These are phyloP conservation scores for Phytophthora kernoviae DNA, from an alignment of 352 stramenopile species.

Conservation along the genomic window DNA sequence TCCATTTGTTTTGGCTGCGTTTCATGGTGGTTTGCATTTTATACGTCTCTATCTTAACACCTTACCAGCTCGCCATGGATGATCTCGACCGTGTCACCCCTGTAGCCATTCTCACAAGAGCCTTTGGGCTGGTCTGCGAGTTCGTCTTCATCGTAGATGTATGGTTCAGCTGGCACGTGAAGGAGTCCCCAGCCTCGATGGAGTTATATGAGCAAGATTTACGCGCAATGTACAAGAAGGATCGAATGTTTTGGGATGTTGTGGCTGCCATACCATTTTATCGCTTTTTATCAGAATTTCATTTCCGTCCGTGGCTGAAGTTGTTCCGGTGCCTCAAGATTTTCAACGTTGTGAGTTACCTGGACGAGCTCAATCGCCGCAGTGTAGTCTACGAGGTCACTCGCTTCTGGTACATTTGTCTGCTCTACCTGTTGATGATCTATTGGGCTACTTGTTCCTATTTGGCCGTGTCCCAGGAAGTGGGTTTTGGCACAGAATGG, in stretches of 20 bases:
- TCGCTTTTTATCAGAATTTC: slow-evolving; percentile 43
- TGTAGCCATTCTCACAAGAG: slow-evolving; percentile 19
- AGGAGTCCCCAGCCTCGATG: slow-evolving; percentile 36
- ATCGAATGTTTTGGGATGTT: slow-evolving; percentile 50
- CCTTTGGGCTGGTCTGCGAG: slow-evolving; percentile 39
- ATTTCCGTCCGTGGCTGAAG: slow-evolving; percentile 29
- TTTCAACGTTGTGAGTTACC: slow-evolving; percentile 53
- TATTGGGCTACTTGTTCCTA: slow-evolving; percentile 68
- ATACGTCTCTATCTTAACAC: slow-evolving; percentile 49
- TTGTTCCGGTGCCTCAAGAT: slow-evolving; percentile 57
- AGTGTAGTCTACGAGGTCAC: slow-evolving; percentile 60
- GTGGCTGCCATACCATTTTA: slow-evolving; percentile 47
- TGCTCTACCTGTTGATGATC: slow-evolving; percentile 62
- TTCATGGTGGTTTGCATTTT: slow-evolving; percentile 36
- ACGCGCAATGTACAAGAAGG: slow-evolving; percentile 39
- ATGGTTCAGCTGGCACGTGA: slow-evolving; percentile 52
- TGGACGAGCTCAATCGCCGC: slow-evolving; percentile 62
- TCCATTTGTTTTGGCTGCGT: slow-evolving; percentile 52
- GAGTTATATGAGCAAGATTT: slow-evolving; percentile 62
- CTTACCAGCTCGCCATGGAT: slow-evolving; percentile 58
- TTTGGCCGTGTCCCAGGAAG: slow-evolving; percentile 40
- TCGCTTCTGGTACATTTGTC: slow-evolving; percentile 53
- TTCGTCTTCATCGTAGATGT: slow-evolving; percentile 54
- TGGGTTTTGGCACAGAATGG: slow-evolving; percentile 56
- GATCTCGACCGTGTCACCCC: slow-evolving; percentile 19